A percentile compares a stretch with the other conserved stretches of the same genome.
These are phyloP conservation scores for Monosporascus cannonballus DNA, from an alignment of 2,329 filamentous ascomycete species.

Conservation along the genomic window DNA sequence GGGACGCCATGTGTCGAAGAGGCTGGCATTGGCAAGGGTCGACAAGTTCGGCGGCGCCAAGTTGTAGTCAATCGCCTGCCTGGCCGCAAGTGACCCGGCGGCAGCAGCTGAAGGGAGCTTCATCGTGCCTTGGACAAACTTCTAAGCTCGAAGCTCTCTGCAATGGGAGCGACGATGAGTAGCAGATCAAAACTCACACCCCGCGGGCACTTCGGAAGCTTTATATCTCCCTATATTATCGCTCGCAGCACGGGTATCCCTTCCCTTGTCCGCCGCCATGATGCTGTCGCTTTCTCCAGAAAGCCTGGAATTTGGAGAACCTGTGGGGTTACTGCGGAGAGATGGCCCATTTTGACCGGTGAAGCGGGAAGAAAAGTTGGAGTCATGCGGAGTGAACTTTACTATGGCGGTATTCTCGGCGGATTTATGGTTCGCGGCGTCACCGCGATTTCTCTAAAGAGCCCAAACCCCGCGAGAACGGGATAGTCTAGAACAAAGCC, in stretches of 20 bases:
- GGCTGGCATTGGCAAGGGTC: constrained; percentile 29
- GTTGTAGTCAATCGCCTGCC: constrained; percentile 27
- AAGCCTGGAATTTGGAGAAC: background rate
- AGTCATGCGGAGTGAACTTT: background rate
- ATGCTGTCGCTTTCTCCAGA: background rate
- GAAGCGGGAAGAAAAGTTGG: background rate
- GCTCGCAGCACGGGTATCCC: no score
- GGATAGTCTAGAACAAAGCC: background rate
- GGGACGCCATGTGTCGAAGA: constrained; percentile 28
- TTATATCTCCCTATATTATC: background rate
- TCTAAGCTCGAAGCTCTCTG: background rate
- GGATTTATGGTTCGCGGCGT: background rate
- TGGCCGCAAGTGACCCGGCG: constrained; percentile 6
- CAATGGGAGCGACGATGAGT: background rate
- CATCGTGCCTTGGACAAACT: constrained; percentile 5
- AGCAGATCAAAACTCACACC: background rate
- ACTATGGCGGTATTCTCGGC: background rate
- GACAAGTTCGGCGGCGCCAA: constrained; percentile 31
- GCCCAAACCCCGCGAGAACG: background rate
- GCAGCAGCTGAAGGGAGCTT: constrained; percentile 11
- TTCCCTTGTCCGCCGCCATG: no score
- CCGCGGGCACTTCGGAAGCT: background rate
- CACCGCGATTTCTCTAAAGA: background rate
- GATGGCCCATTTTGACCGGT: background rate
- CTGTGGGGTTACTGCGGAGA: background rate